Conservation (phyloP, 2,329 filamentous ascomycete genomes). For the Claviceps sorghi region DNA sequence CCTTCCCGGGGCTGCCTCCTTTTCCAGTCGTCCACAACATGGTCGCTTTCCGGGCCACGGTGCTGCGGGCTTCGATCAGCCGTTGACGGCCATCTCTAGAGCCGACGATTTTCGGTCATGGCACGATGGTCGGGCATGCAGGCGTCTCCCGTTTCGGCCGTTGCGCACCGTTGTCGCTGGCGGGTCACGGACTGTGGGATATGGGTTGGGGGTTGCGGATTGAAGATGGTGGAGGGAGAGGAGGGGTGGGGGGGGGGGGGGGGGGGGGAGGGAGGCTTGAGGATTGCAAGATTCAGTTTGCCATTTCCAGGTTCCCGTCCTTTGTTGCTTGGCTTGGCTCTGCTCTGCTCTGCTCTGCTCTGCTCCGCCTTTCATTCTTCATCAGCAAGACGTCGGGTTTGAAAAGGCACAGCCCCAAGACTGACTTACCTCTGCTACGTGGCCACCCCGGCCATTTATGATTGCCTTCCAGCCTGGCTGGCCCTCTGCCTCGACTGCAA, state of each 20-base stretch:
- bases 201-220: not conserved
- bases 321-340: too few relatives aligned
- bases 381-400: too few relatives aligned
- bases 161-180: not conserved
- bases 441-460: too few relatives aligned
- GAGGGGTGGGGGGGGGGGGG: too few relatives aligned
- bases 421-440: too few relatives aligned
- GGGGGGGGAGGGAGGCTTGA: not conserved
- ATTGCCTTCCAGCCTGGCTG: too few relatives aligned
- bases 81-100: not conserved
- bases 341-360: too few relatives aligned
- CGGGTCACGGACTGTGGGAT: not conserved
- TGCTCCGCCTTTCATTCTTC: too few relatives aligned
- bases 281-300: not conserved
- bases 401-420: too few relatives aligned
- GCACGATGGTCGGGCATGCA: not conserved
- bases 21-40: not conserved
- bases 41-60: not conserved
- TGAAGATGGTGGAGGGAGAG: not conserved
- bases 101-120: constrained; percentile 3
- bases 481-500: too few relatives aligned
- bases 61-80: not conserved
- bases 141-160: not conserved
- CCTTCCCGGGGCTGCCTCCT: not conserved
- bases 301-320: not conserved